Percentiles rank a stretch among this genome's conserved stretches.
These are phyloP conservation scores for Echinosophora koreensis DNA, from an alignment of 306 rosid genomes.

Conservation along the genomic window DNA sequence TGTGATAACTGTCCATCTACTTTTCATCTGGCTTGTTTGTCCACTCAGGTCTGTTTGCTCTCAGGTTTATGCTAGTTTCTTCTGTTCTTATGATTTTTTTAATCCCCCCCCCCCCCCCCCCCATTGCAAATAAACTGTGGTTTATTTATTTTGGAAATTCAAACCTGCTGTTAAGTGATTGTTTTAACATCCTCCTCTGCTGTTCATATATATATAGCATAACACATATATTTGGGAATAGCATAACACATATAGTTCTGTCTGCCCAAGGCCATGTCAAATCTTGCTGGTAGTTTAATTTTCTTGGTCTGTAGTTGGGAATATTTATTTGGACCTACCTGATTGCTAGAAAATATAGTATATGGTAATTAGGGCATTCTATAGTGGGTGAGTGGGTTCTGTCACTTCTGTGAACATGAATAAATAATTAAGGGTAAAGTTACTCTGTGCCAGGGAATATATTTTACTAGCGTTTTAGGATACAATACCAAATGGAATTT, in stretches of 20 bases:
- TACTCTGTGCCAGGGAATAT: slow-evolving; percentile 1
- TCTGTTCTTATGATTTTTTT: slow-evolving; percentile 31
- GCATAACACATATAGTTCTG: no score
- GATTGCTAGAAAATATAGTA: slow-evolving; percentile 38
- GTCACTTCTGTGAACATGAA: slow-evolving; percentile 25
- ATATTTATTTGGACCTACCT: slow-evolving; percentile 18
- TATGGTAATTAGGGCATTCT: slow-evolving; percentile 15
- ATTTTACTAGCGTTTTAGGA: slow-evolving; percentile 34
- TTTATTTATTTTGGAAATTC: slow-evolving; percentile 12
- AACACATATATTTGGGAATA: no score
- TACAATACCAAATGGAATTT: slow-evolving; percentile 7
- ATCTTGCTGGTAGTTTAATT: slow-evolving; percentile 4
- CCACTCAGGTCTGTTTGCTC: slow-evolving; percentile 74
- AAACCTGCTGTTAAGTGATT: slow-evolving; percentile 34
- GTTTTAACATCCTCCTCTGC: slow-evolving; percentile 10
- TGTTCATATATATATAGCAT: background rate
- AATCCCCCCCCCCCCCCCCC: background rate
- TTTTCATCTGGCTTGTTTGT: slow-evolving; percentile 87
- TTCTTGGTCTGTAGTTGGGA: slow-evolving; percentile 4
- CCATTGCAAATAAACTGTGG: background rate
- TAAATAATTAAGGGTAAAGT: slow-evolving; percentile 27
- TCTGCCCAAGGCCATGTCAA: background rate
- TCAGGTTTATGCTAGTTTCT: slow-evolving; percentile 43
- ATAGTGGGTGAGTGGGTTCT: background rate
- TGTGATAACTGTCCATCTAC: slow-evolving; percentile 98